A percentile compares a stretch with the other conserved stretches of the same genome.
These are phyloP conservation scores for Arthrobotrys sphaeroides DNA, from an alignment of 2,329 filamentous ascomycete genomes.

Conservation along the genomic window DNA sequence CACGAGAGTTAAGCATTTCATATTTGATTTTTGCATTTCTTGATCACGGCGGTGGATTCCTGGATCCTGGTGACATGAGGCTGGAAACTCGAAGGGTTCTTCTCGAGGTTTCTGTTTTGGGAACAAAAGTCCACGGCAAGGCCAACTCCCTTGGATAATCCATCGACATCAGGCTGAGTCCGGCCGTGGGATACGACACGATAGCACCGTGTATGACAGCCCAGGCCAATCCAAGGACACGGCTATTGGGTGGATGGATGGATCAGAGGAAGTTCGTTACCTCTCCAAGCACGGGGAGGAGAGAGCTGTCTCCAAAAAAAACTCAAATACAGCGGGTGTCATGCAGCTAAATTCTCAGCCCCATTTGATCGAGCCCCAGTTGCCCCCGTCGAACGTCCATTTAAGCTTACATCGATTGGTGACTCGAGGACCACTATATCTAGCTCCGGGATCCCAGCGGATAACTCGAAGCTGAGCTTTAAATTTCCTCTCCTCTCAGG, in stretches of 20 bases:
- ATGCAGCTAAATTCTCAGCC: slow-evolving; percentile 53
- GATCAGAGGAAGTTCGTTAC: too few species aligned
- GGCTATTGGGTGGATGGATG: too few species aligned
- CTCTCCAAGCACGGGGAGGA: background rate
- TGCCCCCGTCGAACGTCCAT: background rate
- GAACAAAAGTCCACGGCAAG: slow-evolving; percentile 1
- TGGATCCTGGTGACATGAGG: background rate
- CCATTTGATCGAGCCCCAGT: slow-evolving; percentile 23
- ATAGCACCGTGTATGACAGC: too few species aligned
- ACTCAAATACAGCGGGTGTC: slow-evolving; percentile 46
- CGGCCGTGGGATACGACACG: too few species aligned
- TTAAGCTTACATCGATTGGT: slow-evolving; percentile 22
- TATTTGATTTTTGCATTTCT: background rate
- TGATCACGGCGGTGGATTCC: background rate
- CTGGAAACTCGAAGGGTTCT: background rate
- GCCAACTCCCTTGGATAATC: slow-evolving; percentile 9
- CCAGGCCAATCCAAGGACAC: too few species aligned
- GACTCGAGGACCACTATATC: background rate
- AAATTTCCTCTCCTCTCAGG: background rate
- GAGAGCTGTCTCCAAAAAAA: slow-evolving; percentile 31
- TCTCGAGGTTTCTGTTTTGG: slow-evolving; percentile 1
- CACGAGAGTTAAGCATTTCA: too few species aligned
- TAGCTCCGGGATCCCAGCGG: background rate
- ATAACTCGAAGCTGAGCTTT: background rate
- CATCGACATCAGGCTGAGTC: slow-evolving; percentile 35